Evolutionary conservation across 495 filamentous ascomycete species (phyloP).

Genomic region (Astrothelium macrocarpum): DNA sequence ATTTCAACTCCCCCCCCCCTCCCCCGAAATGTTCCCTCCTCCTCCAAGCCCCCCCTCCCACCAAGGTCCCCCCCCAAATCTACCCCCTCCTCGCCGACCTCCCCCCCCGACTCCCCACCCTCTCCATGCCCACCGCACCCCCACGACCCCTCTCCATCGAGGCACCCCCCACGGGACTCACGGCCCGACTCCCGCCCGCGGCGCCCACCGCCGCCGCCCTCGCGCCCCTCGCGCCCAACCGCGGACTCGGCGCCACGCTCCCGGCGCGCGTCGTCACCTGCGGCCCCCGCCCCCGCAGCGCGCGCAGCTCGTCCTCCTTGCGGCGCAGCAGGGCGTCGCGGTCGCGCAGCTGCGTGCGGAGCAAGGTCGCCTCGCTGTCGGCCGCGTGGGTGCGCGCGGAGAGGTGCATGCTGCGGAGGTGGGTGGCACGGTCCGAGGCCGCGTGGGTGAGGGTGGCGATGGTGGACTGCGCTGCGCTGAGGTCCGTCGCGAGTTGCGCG

Average conservation of each 20-base stretch:
- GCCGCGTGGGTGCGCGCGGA: slow-evolving; percentile 10
- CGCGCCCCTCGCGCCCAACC: slow-evolving; percentile 7
- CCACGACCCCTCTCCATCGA: neutral
- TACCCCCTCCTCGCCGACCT: slow-evolving; percentile 12
- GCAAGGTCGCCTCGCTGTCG: slow-evolving; percentile 15
- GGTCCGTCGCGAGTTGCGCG: slow-evolving; percentile 9
- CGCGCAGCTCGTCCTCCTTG: slow-evolving; percentile 19
- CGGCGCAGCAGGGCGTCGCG: slow-evolving; percentile 16
- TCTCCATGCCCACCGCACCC: neutral
- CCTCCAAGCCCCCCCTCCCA: no score
- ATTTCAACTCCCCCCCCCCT: no score
- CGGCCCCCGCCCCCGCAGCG: slow-evolving; percentile 16
- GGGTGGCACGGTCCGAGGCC: slow-evolving; percentile 12
- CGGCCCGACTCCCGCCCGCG: slow-evolving; percentile 12
- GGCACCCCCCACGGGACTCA: neutral
- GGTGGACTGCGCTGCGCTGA: slow-evolving; percentile 12
- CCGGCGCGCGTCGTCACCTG: slow-evolving; percentile 18
- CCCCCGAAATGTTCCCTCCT: no score
- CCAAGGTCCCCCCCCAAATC: neutral
- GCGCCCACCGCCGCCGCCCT: slow-evolving; percentile 5
- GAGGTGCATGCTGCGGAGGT: slow-evolving; percentile 14
- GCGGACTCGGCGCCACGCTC: slow-evolving; percentile 21
- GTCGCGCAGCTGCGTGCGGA: slow-evolving; percentile 14
- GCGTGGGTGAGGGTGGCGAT: slow-evolving; percentile 10
- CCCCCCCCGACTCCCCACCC: neutral